These are phyloP conservation scores for Heterobasidion occidentale DNA, from an alignment of 1,284 basidiomycete species.

Conservation along the genomic window DNA sequence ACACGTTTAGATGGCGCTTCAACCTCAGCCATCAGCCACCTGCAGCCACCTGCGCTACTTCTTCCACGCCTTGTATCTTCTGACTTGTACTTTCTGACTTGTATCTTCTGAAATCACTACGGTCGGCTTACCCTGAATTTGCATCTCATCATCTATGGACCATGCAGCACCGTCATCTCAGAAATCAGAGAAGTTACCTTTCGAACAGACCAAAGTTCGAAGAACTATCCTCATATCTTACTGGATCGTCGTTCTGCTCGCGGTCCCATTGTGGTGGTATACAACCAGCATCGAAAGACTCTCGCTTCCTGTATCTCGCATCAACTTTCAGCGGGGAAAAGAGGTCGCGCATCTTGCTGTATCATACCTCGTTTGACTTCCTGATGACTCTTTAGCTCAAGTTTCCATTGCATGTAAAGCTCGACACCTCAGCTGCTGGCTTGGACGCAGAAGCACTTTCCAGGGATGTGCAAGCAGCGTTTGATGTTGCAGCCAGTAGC, in stretches of 20 bases:
- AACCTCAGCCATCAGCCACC: not conserved
- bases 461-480: constrained; percentile 9
- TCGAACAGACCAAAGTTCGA: constrained; percentile 24
- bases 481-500: constrained; percentile 3
- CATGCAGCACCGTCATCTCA: not conserved
- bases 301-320: constrained; percentile 58
- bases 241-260: constrained; percentile 65
- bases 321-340: constrained; percentile 42
- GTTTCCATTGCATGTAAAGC: constrained; percentile 45
- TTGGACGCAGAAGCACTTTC: constrained; percentile 5
- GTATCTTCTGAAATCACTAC: too few species aligned
- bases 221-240: constrained; percentile 64
- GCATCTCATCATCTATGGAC: not conserved
- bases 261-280: constrained; percentile 83
- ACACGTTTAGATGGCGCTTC: constrained; percentile 7
- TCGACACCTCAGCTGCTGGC: constrained; percentile 24
- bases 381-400: constrained; percentile 25
- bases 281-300: constrained; percentile 82
- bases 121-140: not conserved
- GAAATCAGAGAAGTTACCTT: constrained; percentile 36
- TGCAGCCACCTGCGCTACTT: too few species aligned
- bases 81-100: too few species aligned
- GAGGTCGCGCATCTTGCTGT: constrained; percentile 14
- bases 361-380: not conserved
- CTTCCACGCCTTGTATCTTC: too few species aligned